A percentile compares a stretch with the other conserved stretches of the same genome.
These are phyloP conservation scores for Aspergillus wentii DNA, from an alignment of 495 filamentous ascomycete genomes.

Conservation along the genomic window DNA sequence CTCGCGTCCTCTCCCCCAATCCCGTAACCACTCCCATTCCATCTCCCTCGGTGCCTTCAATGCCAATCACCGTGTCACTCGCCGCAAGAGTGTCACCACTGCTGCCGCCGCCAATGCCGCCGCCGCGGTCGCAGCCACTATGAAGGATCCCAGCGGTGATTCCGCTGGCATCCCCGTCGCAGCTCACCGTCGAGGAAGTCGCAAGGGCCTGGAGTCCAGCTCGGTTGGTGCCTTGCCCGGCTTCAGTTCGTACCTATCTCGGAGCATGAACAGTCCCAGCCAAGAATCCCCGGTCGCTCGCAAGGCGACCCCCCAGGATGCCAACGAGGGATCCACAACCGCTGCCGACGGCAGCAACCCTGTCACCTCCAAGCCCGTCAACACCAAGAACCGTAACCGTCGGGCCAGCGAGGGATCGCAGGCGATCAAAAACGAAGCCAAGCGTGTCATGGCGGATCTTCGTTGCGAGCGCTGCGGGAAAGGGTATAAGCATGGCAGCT, in stretches of 20 bases:
- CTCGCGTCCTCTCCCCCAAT: slow-evolving; percentile 38
- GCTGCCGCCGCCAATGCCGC: slow-evolving; percentile 68
- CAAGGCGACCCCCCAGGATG: slow-evolving; percentile 37
- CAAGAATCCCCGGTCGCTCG: slow-evolving; percentile 47
- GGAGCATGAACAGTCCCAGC: slow-evolving; percentile 50
- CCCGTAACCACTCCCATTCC: slow-evolving; percentile 77
- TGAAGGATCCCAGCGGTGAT: slow-evolving; percentile 57
- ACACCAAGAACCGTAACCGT: slow-evolving; percentile 65
- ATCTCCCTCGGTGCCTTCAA: slow-evolving; percentile 76
- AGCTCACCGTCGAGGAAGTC: slow-evolving; percentile 41
- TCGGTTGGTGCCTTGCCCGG: slow-evolving; percentile 33
- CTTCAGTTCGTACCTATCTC: slow-evolving; percentile 38
- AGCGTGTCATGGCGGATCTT: slow-evolving; percentile 74
- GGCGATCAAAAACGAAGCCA: slow-evolving; percentile 68
- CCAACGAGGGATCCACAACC: slow-evolving; percentile 45
- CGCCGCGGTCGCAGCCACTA: slow-evolving; percentile 68
- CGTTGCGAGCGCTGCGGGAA: slow-evolving; percentile 98
- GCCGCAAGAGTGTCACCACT: slow-evolving; percentile 88
- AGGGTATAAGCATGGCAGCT: slow-evolving; percentile 99
- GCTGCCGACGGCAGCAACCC: not conserved
- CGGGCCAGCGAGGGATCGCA: slow-evolving; percentile 85
- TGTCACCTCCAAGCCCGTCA: slow-evolving; percentile 37
- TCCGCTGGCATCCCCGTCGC: slow-evolving; percentile 33
- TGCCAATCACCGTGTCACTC: slow-evolving; percentile 76
- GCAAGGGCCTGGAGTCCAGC: slow-evolving; percentile 42